Percentiles rank a stretch among this genome's conserved stretches.
Conservation (phyloP, 2,329 filamentous ascomycete species). For the Plectosphaerella plurivora region DNA sequence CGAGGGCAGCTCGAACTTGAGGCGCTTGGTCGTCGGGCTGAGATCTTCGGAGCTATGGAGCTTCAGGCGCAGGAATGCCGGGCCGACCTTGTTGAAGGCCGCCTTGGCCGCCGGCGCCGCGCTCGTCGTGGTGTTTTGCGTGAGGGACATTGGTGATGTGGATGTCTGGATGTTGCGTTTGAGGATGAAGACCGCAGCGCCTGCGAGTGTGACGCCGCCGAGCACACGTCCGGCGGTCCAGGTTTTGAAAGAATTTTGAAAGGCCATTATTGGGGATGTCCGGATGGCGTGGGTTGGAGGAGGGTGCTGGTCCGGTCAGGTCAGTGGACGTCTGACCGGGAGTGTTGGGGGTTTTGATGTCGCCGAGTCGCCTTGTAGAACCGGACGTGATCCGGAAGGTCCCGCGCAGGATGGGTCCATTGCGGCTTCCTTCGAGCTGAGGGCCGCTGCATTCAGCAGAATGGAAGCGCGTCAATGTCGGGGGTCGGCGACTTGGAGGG, state of each 20-base stretch:
- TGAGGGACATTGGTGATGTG: neutral
- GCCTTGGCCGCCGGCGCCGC: neutral
- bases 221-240: neutral
- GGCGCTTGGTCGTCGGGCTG: slow-evolving; percentile 2
- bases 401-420: too few relatives aligned
- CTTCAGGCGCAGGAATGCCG: neutral
- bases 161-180: neutral
- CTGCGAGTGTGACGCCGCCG: neutral
- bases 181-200: neutral
- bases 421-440: too few relatives aligned
- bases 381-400: too few relatives aligned
- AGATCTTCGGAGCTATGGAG: slow-evolving; percentile 1
- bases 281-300: too few relatives aligned
- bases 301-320: too few relatives aligned
- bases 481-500: too few relatives aligned
- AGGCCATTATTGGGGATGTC: neutral
- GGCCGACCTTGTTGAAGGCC: slow-evolving; percentile 3
- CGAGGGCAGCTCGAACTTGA: neutral
- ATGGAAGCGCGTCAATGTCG: too few relatives aligned
- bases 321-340: too few relatives aligned
- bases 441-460: too few relatives aligned
- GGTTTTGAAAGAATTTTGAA: neutral
- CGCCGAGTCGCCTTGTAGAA: too few relatives aligned
- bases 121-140: neutral
- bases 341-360: too few relatives aligned